Conservation (phyloP, 805 yeast genomes). For the Kregervanrija pseudodelftensis region DNA sequence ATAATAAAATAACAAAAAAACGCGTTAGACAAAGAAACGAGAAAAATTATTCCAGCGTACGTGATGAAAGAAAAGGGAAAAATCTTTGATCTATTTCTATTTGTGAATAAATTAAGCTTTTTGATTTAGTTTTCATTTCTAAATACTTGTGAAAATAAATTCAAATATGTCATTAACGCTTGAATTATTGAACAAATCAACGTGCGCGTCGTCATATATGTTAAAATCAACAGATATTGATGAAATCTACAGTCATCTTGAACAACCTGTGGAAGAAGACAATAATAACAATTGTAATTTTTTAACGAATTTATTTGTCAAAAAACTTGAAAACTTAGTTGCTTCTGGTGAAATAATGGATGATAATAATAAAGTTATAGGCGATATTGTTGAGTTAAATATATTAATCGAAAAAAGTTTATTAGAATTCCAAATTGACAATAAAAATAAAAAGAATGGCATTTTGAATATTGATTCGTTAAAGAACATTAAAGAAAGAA, state of each 20-base stretch:
- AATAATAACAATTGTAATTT: neutral
- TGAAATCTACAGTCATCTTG: conserved; percentile 2
- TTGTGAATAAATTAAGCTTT: no score
- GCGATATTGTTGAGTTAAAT: conserved; percentile 9
- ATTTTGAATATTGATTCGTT: neutral
- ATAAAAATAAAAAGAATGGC: neutral
- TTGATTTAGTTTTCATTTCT: no score
- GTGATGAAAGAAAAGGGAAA: no score
- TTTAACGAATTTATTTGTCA: neutral
- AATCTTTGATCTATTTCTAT: no score
- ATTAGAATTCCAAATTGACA: conserved; percentile 6
- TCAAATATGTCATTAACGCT: no score
- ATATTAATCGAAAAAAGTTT: conserved; percentile 12
- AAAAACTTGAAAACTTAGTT: neutral
- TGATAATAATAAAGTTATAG: neutral
- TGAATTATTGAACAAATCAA: no score
- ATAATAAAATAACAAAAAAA: no score
- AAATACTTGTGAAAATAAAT: no score
- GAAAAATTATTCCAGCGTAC: no score
- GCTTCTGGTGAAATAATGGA: no score
- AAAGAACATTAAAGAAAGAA: no score
- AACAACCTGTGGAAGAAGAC: neutral
- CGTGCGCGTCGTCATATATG: neutral
- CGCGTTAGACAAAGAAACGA: no score
- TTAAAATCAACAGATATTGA: neutral